Evolutionary conservation across 1,284 basidiomycete genomes (phyloP).

Genomic region (Ustilago cynodontis): DNA sequence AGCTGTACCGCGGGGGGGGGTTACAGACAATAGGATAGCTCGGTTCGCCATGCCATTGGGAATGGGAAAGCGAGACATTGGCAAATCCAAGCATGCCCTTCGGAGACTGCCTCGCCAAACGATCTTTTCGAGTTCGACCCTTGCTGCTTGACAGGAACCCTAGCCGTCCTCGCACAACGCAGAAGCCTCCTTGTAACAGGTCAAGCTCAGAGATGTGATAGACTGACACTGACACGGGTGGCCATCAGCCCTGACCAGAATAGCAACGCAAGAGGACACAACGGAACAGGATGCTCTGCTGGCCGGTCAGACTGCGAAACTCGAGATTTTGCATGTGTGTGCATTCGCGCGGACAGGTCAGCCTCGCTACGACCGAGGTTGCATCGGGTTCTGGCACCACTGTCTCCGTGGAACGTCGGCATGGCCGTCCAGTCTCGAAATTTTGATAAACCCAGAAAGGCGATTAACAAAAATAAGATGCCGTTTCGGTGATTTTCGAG

Average conservation of each 20-base stretch:
- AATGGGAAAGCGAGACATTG: neutral
- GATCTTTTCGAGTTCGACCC: neutral
- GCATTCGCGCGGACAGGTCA: conserved; percentile 3
- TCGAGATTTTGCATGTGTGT: neutral
- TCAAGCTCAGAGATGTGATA: too few species aligned
- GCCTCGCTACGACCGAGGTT: neutral
- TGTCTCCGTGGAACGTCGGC: neutral
- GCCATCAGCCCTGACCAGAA: neutral
- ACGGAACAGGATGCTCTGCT: neutral
- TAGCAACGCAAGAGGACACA: neutral
- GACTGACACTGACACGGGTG: too few species aligned
- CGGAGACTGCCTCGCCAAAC: neutral
- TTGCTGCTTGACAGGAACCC: neutral
- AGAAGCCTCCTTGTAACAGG: too few species aligned
- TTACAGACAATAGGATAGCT: too few species aligned
- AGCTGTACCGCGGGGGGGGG: neutral
- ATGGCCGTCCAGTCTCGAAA: neutral
- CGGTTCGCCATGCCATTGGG: conserved; percentile 2
- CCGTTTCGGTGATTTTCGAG: neutral
- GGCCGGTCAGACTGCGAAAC: neutral
- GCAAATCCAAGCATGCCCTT: conserved; percentile 9
- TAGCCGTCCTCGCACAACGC: too few species aligned
- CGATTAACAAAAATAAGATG: neutral
- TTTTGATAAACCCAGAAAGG: conserved; percentile 4
- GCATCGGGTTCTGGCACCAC: neutral